Conservation (phyloP, 345 rosid species). For the Eucalyptus brandiana region DNA sequence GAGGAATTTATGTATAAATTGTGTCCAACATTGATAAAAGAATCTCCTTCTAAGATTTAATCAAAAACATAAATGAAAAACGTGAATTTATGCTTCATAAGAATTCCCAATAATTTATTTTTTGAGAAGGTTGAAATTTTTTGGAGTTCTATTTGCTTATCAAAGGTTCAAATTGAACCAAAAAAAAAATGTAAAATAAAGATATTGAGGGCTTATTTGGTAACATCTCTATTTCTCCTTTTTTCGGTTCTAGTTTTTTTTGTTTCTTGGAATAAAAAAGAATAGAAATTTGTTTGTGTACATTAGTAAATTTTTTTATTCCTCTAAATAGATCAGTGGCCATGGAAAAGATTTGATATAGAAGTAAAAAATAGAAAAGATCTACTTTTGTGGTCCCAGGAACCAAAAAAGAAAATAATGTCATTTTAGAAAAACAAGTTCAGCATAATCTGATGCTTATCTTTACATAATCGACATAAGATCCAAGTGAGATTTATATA, state of each 20-base stretch:
- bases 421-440: no score
- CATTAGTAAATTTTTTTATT: accelerated
- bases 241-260: accelerated
- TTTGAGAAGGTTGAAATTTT: background rate
- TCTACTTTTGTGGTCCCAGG: no score
- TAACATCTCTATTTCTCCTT: background rate
- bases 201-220: background rate
- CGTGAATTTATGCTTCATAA: background rate
- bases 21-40: background rate
- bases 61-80: no score
- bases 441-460: accelerated
- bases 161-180: background rate
- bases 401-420: no score
- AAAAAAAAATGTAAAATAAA: no score
- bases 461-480: no score
- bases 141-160: background rate
- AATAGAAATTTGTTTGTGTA: background rate
- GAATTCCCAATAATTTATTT: background rate
- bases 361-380: no score
- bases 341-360: accelerated
- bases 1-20: no score
- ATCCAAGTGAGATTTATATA: no score
- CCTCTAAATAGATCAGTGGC: accelerated
- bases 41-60: background rate
- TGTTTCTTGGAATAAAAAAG: background rate